Conservation (phyloP, 2,329 filamentous ascomycete species). For the Fusarium odoratissimum region DNA sequence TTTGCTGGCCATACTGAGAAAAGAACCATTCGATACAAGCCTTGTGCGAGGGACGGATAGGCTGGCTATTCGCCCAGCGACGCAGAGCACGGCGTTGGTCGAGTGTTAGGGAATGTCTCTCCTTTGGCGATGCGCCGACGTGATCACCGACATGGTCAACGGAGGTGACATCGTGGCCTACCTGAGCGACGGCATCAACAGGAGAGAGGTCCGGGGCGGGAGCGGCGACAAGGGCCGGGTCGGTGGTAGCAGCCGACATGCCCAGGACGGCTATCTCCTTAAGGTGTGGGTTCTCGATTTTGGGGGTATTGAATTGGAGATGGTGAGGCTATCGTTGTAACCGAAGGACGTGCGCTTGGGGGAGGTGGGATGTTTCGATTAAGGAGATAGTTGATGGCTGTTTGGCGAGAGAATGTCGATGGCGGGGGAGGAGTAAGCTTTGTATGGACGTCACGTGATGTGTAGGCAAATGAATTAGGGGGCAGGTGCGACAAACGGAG, state of each 20-base stretch:
- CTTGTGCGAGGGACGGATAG: slow-evolving; percentile 68
- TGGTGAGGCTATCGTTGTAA: slow-evolving; percentile 55
- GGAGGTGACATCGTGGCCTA: slow-evolving; percentile 33
- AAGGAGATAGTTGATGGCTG: slow-evolving; percentile 46
- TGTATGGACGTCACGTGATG: slow-evolving; percentile 32
- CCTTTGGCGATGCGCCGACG: slow-evolving; percentile 49
- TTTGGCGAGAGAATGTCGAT: slow-evolving; percentile 45
- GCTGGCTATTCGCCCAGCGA: slow-evolving; percentile 68
- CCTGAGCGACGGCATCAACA: slow-evolving; percentile 36
- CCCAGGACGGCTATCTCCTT: slow-evolving; percentile 47
- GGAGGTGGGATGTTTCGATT: slow-evolving; percentile 52
- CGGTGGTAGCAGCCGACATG: slow-evolving; percentile 54
- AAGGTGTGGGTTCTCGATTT: slow-evolving; percentile 47
- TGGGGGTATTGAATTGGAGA: slow-evolving; percentile 43
- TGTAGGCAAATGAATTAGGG: slow-evolving; percentile 4
- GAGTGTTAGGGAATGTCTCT: slow-evolving; percentile 70
- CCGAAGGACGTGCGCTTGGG: slow-evolving; percentile 48
- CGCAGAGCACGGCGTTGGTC: slow-evolving; percentile 71
- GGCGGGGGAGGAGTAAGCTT: slow-evolving; percentile 45
- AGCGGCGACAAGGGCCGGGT: slow-evolving; percentile 52
- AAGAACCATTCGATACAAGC: slow-evolving; percentile 73
- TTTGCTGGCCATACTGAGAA: slow-evolving; percentile 67
- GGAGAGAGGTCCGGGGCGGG: slow-evolving; percentile 47
- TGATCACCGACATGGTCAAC: slow-evolving; percentile 24
- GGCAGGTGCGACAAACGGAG: slow-evolving; percentile 3